Evolutionary conservation across 2,329 filamentous ascomycete genomes (phyloP), one percentile per base, ranked within the genome.

Genomic region (Akanthomyces uredinophilus): DNA sequence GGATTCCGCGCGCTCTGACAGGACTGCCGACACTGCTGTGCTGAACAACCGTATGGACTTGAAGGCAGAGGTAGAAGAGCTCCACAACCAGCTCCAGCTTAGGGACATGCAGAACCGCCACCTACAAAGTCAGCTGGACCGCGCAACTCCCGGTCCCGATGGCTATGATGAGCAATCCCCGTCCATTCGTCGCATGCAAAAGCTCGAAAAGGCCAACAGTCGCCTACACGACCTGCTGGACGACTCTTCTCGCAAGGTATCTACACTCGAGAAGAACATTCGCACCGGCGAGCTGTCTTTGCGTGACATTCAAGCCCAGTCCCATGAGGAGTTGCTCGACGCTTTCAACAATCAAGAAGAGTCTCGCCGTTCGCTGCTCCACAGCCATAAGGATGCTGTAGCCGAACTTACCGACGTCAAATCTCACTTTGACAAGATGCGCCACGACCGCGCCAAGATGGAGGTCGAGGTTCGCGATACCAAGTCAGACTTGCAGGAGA

Each of bases 51-150:
- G 89, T 44, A 94, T 96, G 87, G 94, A 98, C 71, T 80, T 96
- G 64, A 95, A 93, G 70, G 85, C 91, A 4, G 93, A 98, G 70
- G 81, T 97, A 14, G 94, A 98, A 72, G 88, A 96, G 74, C 82
- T 96, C 29, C 94, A 97, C 72, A 97, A 96, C 72, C 92, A 96
- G 72, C 83, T 98, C 57, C 94, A 98, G 71, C 86, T 98, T 73
- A 88, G 90, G 5, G 90, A 97, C 74, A 96, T 98, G 91, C 91
- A 96, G 69, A 97, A 96, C 75, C 87, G 90, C 39, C 93, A 98
- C 70, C 84, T 98, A 6, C 91, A 96, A 71, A 92, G 86, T 70
- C 92, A 97, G 71, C 79, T 97, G 47, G 90, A 94, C 44, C 86
- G 90, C 52, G 78, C 78, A 11, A 87, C 85, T 0, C 85, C 88